Base-by-base conservation (phyloP, 1,139 yeast species). In the Yamadazyma spencermartinsiae region DNA sequence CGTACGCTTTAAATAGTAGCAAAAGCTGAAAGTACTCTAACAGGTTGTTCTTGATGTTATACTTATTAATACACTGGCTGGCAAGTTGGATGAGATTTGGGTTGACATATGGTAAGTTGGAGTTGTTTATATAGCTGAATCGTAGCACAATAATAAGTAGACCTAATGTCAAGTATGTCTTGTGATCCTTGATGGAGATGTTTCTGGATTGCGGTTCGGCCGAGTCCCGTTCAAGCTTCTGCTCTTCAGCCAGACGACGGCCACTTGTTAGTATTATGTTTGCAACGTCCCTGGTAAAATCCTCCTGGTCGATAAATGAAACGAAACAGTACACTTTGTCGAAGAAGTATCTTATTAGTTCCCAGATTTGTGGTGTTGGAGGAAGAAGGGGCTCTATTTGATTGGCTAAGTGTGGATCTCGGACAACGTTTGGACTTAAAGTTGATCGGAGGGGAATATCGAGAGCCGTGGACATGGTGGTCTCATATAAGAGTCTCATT, bases 261-360 rank as follows among this genome's bases (percentile, higher is more conserved):
- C n/a, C n/a, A n/a, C n/a, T n/a, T n/a, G n/a, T n/a, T n/a, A n/a
- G n/a, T n/a, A n/a, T 43, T 3, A 45, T 45, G 12, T 34, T 42
- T 21, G 52, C 54, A 13, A 61, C 37, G 25, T 53, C 45, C 15
- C 37, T 39, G 31, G 51, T 45, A 29, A 60, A 56, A 3, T 46
- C 49, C 21, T 36, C 47, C 48, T 78, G 77, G 40, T 75, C 79
- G 10, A 77, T 34, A 36, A 66, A 61, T 2, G 82, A 81, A 39
- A 65, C 50, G 34, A 70, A 64, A 0, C 76, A 72, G 43, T 73
- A 72, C 9, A 74, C 60, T 19, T 61, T 57, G 3, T 51, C 54
- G 51, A 76, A 76, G 48, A 65, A 77, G 27, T 75, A 55, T 21
- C 67, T 65, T n/a, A 74, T 52, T 3, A 71, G 57, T 20, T 64